Evolutionary conservation across 2,329 filamentous ascomycete species (phyloP), one percentile per base, ranked within the genome.

Genomic region (Eurotiales sp.): DNA sequence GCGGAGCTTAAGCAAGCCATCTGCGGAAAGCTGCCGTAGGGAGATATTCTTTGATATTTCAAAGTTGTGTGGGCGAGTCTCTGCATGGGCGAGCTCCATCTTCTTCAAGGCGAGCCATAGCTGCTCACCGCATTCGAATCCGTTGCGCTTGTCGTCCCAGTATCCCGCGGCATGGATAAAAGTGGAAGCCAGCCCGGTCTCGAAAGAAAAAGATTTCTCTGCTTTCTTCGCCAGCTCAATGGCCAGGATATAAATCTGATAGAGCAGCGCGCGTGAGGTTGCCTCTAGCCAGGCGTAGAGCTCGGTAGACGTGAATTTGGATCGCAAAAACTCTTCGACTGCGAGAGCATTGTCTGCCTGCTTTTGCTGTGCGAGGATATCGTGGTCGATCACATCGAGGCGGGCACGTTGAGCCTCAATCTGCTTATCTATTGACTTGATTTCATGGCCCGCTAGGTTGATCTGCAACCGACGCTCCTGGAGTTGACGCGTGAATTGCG

Each of bases 41-140:
- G 68, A 71, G 4, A 71, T 49, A 27, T 44, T 41, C 52, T 67
- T 69, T 43, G 50, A 55, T 8, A 70, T 53, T 48, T 71, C 64
- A 48, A 52, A 68, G 29, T 66, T 63, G 53, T 59, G 53, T 3
- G 27, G 43, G 3, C 40, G 40, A 4, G 29, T 52, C 14, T 64
- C 55, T 5, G 56, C 34, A 50, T 67, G 62, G 1, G 59, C 58
- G 0, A 43, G 22, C 34, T 63, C 61, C 15, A 71, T 39, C 12
- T 52, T 40, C 50, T 62, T 62, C 10, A 71, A 57, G 6, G 22
- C 55, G 0, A 62, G 40, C n/a, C 42, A 58, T 0, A 71, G 59
- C 4, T 29, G 6, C 29, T 70, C 59, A 1, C 52, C 67, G 3
- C 62, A 50, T 1, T 62, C 54, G 7, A 68, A 48, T 12, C 67